Evolutionary conservation across 495 filamentous ascomycete genomes (phyloP).

Genomic region (Emericellopsis terricola): DNA sequence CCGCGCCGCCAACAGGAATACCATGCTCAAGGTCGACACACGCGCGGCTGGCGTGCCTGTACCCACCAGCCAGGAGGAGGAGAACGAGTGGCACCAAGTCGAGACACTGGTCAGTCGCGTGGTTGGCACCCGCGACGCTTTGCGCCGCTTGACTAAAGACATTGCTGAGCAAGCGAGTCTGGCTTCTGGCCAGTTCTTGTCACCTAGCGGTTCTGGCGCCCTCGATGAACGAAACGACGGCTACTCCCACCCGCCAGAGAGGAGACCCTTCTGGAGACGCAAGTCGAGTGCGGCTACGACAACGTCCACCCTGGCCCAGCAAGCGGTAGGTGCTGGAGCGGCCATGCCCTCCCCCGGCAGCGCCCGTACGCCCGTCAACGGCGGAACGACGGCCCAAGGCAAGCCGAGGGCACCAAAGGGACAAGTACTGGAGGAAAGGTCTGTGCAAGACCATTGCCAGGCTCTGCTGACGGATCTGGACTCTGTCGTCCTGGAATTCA

Average conservation of each 20-base stretch:
- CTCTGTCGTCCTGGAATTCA: slow-evolving; percentile 63
- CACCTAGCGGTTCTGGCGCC: slow-evolving; percentile 6
- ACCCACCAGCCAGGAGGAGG: slow-evolving; percentile 32
- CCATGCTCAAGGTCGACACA: slow-evolving; percentile 6
- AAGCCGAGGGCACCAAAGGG: slow-evolving; percentile 9
- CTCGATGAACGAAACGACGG: slow-evolving; percentile 22
- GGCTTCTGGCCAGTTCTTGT: slow-evolving; percentile 14
- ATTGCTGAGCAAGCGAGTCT: slow-evolving; percentile 43
- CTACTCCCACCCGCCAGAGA: slow-evolving; percentile 28
- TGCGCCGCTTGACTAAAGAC: slow-evolving; percentile 67
- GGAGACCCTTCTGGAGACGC: slow-evolving; percentile 74
- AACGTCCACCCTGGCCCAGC: slow-evolving; percentile 13
- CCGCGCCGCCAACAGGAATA: slow-evolving; percentile 8
- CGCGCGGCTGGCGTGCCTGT: slow-evolving; percentile 2
- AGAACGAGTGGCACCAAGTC: slow-evolving; percentile 69
- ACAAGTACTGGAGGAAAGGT: slow-evolving; percentile 29
- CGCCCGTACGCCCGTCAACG: slow-evolving; percentile 3
- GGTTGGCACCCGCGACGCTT: slow-evolving; percentile 72
- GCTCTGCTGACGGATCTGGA: slow-evolving; percentile 71
- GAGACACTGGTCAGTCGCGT: slow-evolving; percentile 69
- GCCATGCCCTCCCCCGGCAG: not conserved
- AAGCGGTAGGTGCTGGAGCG: slow-evolving; percentile 16
- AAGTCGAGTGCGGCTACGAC: slow-evolving; percentile 34
- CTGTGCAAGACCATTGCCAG: slow-evolving; percentile 59
- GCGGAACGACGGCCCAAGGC: slow-evolving; percentile 5